A percentile compares a stretch with the other conserved stretches of the same genome.
Conservation (phyloP, 345 rosid species). For the Pistacia integerrima region DNA sequence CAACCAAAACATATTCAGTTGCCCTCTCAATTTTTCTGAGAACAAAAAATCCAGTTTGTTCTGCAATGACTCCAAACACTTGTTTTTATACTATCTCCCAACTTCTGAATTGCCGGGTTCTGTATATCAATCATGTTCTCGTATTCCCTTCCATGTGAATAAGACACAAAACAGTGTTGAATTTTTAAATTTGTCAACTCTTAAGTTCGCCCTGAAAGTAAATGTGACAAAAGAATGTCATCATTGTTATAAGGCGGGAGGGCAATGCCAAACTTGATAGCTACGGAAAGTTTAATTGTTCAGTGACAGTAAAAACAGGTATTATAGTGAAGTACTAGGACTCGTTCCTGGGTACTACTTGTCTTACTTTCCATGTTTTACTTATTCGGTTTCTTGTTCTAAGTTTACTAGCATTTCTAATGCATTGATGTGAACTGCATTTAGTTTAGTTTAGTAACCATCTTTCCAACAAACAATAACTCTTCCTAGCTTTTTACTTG, state of each 20-base stretch:
- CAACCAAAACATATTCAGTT: slow-evolving; percentile 29
- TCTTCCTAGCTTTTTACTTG: too few species aligned
- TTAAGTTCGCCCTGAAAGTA: slow-evolving; percentile 27
- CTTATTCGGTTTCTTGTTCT: too few species aligned
- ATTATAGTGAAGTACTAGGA: too few species aligned
- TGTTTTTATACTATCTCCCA: not conserved
- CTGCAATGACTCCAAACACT: slow-evolving; percentile 18
- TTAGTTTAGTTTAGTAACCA: too few species aligned
- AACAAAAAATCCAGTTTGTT: too few species aligned
- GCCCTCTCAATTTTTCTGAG: slow-evolving; percentile 7
- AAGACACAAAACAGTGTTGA: not conserved
- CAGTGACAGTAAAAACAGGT: not conserved
- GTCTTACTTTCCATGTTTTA: too few species aligned
- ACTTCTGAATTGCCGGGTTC: not conserved
- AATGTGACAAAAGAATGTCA: not conserved
- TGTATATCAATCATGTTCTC: slow-evolving; percentile 27
- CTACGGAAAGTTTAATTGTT: not conserved
- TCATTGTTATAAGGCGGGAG: slow-evolving; percentile 8
- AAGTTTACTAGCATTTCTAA: too few species aligned
- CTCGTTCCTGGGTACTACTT: too few species aligned
- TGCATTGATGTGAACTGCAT: too few species aligned
- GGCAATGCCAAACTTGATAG: slow-evolving; percentile 9
- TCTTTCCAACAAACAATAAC: too few species aligned
- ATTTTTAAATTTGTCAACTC: slow-evolving; percentile 10
- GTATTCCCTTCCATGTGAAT: slow-evolving; percentile 23